Evolutionary conservation across 306 rosid species (phyloP).

Genomic region (Cyamopsis tetragonoloba): DNA sequence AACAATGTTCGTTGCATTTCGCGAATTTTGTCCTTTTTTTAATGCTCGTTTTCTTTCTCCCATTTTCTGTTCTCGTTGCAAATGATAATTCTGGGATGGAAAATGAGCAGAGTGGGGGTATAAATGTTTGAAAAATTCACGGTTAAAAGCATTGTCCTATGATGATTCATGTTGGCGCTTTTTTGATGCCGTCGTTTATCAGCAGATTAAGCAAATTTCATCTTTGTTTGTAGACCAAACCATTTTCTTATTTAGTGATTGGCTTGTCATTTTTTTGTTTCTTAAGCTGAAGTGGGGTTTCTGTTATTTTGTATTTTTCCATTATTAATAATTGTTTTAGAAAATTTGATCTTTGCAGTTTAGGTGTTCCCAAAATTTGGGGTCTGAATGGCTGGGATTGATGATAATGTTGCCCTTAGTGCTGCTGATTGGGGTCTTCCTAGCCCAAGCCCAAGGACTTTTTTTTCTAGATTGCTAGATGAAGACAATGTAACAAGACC

Average conservation of each 20-base stretch:
- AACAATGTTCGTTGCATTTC: conserved; percentile 32
- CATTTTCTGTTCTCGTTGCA: conserved; percentile 1
- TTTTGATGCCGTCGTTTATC: conserved; percentile 6
- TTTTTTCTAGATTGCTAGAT: conserved; percentile 62
- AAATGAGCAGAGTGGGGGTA: neutral
- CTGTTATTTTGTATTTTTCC: conserved; percentile 12
- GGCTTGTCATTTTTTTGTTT: conserved; percentile 9
- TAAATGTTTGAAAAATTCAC: neutral
- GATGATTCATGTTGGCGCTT: conserved; percentile 17
- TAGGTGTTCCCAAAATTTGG: conserved; percentile 23
- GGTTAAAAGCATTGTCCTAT: neutral
- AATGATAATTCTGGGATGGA: conserved; percentile 3
- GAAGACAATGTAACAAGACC: conserved; percentile 53
- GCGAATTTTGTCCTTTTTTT: conserved; percentile 5
- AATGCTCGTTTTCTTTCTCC: conserved; percentile 6
- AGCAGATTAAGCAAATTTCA: conserved; percentile 4
- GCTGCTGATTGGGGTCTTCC: conserved; percentile 79
- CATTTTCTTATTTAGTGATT: neutral
- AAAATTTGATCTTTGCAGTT: conserved; percentile 33
- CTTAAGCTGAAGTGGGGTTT: conserved; percentile 8
- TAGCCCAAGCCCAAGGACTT: conserved; percentile 67
- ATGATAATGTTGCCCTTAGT: conserved; percentile 59
- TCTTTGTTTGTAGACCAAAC: neutral
- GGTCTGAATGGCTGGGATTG: conserved; percentile 74
- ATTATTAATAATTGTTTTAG: neutral